Conservation (phyloP, 257 asterid species). For the Ilex asprella region DNA sequence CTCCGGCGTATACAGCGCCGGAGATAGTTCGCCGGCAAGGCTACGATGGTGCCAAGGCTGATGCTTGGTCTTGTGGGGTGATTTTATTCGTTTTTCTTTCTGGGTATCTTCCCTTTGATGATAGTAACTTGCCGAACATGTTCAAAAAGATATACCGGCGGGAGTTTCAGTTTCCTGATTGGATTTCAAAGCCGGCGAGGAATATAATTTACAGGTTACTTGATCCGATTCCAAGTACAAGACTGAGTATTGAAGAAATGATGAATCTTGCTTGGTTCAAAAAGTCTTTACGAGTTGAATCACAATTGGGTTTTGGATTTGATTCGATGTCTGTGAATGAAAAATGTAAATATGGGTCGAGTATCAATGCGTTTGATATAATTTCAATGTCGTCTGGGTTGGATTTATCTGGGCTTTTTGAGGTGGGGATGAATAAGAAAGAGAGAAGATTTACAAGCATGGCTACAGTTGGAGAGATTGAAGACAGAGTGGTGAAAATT, state of each 20-base stretch:
- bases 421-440: slow-evolving; percentile 36
- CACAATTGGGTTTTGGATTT: slow-evolving; percentile 15
- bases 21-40: slow-evolving; percentile 69
- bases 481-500: slow-evolving; percentile 41
- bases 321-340: background rate
- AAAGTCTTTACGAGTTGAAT: slow-evolving; percentile 23
- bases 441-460: slow-evolving; percentile 61
- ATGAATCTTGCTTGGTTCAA: slow-evolving; percentile 58
- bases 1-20: slow-evolving; percentile 92
- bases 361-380: slow-evolving; percentile 70
- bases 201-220: slow-evolving; percentile 41
- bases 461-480: slow-evolving; percentile 36
- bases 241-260: slow-evolving; percentile 54
- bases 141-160: slow-evolving; percentile 69
- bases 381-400: slow-evolving; percentile 77
- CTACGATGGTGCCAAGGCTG: slow-evolving; percentile 80
- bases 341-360: slow-evolving; percentile 19
- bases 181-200: slow-evolving; percentile 57
- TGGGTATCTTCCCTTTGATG: slow-evolving; percentile 70
- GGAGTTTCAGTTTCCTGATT: slow-evolving; percentile 44
- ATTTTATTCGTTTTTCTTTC: slow-evolving; percentile 54
- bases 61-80: slow-evolving; percentile 94
- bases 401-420: slow-evolving; percentile 61
- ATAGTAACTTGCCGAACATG: slow-evolving; percentile 55
- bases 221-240: slow-evolving; percentile 69